Evolutionary conservation across 225 moss, liverwort and hornwort genomes (phyloP), one percentile per base, ranked within the genome.

Genomic region (Pseudoscleropodium purum): DNA sequence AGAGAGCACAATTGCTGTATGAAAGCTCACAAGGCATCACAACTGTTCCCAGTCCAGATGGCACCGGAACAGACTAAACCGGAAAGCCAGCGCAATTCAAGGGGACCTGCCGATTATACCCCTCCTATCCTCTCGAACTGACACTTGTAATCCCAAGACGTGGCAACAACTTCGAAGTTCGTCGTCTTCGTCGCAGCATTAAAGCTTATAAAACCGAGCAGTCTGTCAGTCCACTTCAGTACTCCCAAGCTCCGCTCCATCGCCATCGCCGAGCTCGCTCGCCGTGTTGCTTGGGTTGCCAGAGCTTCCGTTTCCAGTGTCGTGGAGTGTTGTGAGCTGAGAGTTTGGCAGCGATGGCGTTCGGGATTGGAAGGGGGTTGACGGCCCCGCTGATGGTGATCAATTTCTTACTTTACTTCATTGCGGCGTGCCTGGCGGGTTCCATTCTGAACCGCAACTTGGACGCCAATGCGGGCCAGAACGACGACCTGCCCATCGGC

Each of bases 381-480:
- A 81, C 80, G 1, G 86, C 87, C 15, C 92, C 89, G 11, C n/a
- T 92, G 17, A 73, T 93, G 89, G 70, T 89, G 30, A 51, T 88
- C 80, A 91, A 91, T 86, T 91, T 92, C 87, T 16, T 14, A 31
- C 34, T 91, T 3, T 94, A 92, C 79, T 89, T 92, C 84, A 84
- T 91, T 3, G 87, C 89, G 23, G 89, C 91, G 30, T 86, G 87
- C 49, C 18, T 93, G 76, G 91, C 88, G 27, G 92, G 94, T 7
- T 91, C 91, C 88, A 89, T 90, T n/a, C 17, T 91, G 64, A 91
- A 92, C 86, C 90, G 91, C 43, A 87, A 90, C 91, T 30, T 91
- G 30, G 91, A 93, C 41, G 88, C 80, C 18, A 91, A 87, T 47
- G 54, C 33, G 2, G 79, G 78, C 1, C 30, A 6, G 31, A 84